A percentile compares a stretch with the other conserved stretches of the same genome.
phyloP scores from a whole-genome alignment of 495 filamentous ascomycete species.

The Rusavskia elegans region DNA sequence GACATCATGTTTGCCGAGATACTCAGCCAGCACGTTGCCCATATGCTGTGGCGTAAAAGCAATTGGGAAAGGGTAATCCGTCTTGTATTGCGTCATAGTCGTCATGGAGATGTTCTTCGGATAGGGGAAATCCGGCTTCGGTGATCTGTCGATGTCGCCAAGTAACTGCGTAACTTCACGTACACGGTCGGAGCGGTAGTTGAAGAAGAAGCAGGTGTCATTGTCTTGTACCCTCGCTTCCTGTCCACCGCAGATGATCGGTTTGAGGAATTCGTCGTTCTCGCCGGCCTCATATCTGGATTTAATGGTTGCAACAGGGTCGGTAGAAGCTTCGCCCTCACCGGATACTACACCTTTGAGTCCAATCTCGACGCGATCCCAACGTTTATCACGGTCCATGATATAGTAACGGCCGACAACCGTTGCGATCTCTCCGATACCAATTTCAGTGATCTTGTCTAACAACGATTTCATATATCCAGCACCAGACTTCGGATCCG shows the following conservation, averaged over 20 bases:
- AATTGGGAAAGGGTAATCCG: slow-evolving; percentile 79
- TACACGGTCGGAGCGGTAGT: slow-evolving; percentile 97
- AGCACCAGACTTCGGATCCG: slow-evolving; percentile 80
- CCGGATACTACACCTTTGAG: slow-evolving; percentile 73
- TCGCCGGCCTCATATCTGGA: slow-evolving; percentile 75
- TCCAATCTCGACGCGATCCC: slow-evolving; percentile 84
- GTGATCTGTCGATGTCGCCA: slow-evolving; percentile 79
- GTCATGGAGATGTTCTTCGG: slow-evolving; percentile 81
- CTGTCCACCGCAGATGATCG: slow-evolving; percentile 83
- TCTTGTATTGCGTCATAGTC: slow-evolving; percentile 99
- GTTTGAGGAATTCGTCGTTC: slow-evolving; percentile 96
- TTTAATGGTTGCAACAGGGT: slow-evolving; percentile 74
- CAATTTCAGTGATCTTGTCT: slow-evolving; percentile 63
- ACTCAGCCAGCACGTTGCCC: slow-evolving; percentile 93
- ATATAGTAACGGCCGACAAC: slow-evolving; percentile 93
- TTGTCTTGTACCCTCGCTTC: slow-evolving; percentile 73
- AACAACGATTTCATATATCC: slow-evolving; percentile 78
- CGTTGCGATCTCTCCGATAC: slow-evolving; percentile 76
- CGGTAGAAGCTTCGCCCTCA: slow-evolving; percentile 69
- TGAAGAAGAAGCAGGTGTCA: slow-evolving; percentile 98
- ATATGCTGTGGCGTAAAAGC: slow-evolving; percentile 91
- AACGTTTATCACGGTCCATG: slow-evolving; percentile 99
- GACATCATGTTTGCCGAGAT: slow-evolving; percentile 70
- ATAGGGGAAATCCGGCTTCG: slow-evolving; percentile 81
- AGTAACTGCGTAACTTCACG: slow-evolving; percentile 92